A percentile compares a stretch with the other conserved stretches of the same genome.
Conservation (phyloP, 345 rosid species). For the Salix viminalis region DNA sequence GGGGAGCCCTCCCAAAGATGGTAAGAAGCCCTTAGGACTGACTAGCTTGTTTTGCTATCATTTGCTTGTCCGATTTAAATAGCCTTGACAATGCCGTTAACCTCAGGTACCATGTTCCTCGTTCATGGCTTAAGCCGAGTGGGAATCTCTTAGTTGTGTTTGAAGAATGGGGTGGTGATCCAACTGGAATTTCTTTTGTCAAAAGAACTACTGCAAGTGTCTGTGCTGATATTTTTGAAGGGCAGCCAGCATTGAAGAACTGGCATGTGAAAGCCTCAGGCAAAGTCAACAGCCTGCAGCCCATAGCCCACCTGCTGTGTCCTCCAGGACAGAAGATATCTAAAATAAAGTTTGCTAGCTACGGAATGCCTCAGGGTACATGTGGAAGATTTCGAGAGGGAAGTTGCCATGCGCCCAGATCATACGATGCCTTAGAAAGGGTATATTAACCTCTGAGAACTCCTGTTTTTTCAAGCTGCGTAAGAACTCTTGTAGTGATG, state of each 20-base stretch:
- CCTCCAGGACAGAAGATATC: constrained; percentile 22
- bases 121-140: constrained; percentile 39
- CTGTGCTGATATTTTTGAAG: constrained; percentile 21
- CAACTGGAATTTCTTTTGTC: constrained; percentile 27
- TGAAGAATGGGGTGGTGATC: constrained; percentile 42
- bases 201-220: constrained; percentile 33
- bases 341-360: constrained; percentile 21
- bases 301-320: constrained; percentile 24
- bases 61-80: neutral
- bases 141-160: constrained; percentile 35
- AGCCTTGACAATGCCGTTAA: neutral
- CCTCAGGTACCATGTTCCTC: constrained; percentile 46
- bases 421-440: constrained; percentile 21
- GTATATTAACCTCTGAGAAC: neutral
- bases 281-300: constrained; percentile 12
- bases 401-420: constrained; percentile 20
- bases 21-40: neutral
- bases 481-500: no score
- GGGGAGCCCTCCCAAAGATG: constrained; percentile 25
- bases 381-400: constrained; percentile 20
- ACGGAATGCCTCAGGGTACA: constrained; percentile 20
- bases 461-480: neutral
- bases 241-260: constrained; percentile 21
- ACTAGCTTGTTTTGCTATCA: neutral
- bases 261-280: constrained; percentile 12